Base-by-base conservation (phyloP, 345 rosid species). In the Euphorbia lathyris region DNA sequence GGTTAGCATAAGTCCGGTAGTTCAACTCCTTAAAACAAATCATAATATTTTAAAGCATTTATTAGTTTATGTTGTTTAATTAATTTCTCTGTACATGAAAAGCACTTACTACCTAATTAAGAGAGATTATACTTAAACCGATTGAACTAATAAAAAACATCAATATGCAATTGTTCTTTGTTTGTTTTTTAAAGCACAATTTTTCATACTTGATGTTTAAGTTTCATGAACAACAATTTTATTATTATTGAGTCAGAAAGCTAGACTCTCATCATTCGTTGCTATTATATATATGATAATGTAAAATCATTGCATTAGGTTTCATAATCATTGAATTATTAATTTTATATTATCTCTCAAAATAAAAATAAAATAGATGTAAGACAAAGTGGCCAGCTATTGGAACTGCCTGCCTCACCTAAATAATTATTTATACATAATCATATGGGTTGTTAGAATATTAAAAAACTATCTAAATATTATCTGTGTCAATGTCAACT, bases 401-500 rank as follows among this genome's bases (percentile, higher is more conserved):
- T 42, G 30, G 43, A 48, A 30, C 11, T 3, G 58, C 52, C 38
- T 26, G 6, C 56, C 8, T 29, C 53, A 40, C 34, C 63, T 56
- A 68, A 25, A 1, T 14, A 58, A 47, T 47, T 47, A 64, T 7
- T 4, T 17, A n/a, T 29, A 11, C 6, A 58, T 29, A 51, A 63
- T 71, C 4, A 53, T 19, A 36, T 51, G 57, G 43, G 68, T 63
- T 51, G 74, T 52, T 63, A 63, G 19, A 9, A n/a, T 32, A n/a
- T n/a, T n/a, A n/a, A n/a, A n/a, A n/a, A n/a, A n/a, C n/a, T n/a
- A n/a, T n/a, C n/a, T n/a, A n/a, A n/a, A n/a, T n/a, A n/a, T n/a
- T n/a, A n/a, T n/a, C n/a, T n/a, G n/a, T n/a, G n/a, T n/a, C n/a
- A n/a, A n/a, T n/a, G n/a, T n/a, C n/a, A n/a, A n/a, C n/a, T n/a